phyloP scores from a whole-genome alignment of 1,284 basidiomycete genomes.

The Rhodotorula sp. region DNA sequence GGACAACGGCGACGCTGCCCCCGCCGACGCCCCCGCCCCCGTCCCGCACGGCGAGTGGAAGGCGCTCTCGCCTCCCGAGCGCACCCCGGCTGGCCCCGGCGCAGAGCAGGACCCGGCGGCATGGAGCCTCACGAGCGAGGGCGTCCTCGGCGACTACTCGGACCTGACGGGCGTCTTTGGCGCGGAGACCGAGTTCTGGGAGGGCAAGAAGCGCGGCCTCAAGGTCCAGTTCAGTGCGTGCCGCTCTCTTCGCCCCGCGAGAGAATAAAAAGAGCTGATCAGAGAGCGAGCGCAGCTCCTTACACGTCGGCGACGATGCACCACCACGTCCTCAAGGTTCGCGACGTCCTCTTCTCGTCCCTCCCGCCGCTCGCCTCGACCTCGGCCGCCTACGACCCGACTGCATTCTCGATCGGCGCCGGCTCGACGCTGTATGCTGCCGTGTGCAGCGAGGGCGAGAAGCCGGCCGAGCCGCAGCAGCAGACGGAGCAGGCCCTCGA shows the following conservation, averaged over 20 bases:
- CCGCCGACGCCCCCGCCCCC: background rate
- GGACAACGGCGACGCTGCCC: constrained; percentile 8
- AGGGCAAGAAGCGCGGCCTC: constrained; percentile 31
- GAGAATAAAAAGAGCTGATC: background rate
- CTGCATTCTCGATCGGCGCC: constrained; percentile 36
- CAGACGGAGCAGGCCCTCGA: background rate
- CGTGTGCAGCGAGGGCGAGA: constrained; percentile 24
- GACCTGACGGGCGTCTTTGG: constrained; percentile 41
- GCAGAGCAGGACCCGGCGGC: constrained; percentile 15
- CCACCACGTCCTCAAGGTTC: constrained; percentile 42
- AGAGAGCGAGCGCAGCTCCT: constrained; percentile 23
- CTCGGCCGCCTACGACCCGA: constrained; percentile 40
- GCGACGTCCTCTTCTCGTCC: constrained; percentile 42
- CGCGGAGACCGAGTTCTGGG: constrained; percentile 20
- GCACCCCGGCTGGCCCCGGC: constrained; percentile 6
- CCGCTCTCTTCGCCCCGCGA: background rate
- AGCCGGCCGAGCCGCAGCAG: background rate
- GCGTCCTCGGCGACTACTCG: constrained; percentile 38
- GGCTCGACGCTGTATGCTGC: constrained; percentile 38
- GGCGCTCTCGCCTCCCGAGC: constrained; percentile 11
- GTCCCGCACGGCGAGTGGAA: constrained; percentile 22
- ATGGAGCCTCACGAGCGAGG: constrained; percentile 36
- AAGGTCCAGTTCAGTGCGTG: constrained; percentile 36
- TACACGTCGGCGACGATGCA: constrained; percentile 40
- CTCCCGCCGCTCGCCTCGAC: constrained; percentile 36